A percentile compares a stretch with the other conserved stretches of the same genome.
These are phyloP conservation scores for Zelopaecilomyces penicillatus DNA, from an alignment of 2,329 filamentous ascomycete genomes.

Conservation along the genomic window DNA sequence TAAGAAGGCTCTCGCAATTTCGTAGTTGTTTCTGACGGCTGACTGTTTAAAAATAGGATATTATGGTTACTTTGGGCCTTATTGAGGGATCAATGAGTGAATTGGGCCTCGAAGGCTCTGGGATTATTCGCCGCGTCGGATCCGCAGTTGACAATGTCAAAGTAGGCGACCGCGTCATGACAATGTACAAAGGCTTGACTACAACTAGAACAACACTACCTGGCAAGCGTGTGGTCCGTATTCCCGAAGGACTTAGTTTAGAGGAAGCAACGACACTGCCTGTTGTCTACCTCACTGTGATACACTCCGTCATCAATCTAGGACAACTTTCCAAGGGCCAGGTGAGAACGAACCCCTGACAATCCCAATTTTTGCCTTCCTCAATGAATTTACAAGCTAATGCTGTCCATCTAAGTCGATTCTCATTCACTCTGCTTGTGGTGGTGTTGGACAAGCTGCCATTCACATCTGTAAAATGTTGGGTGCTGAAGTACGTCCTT, in stretches of 20 bases:
- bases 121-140: constrained; percentile 15
- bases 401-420: neutral
- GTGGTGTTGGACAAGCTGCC: constrained; percentile 4
- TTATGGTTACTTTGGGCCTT: constrained; percentile 8
- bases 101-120: constrained; percentile 11
- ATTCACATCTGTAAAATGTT: constrained; percentile 4
- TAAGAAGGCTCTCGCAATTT: neutral
- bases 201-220: no score
- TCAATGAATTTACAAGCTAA: constrained; percentile 11
- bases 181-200: no score
- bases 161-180: constrained; percentile 17
- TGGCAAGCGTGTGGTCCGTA: neutral
- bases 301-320: no score
- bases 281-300: no score
- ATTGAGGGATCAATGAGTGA: constrained; percentile 3
- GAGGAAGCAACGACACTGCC: neutral
- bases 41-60: constrained; percentile 6
- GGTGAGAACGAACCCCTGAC: constrained; percentile 9
- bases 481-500: constrained; percentile 10
- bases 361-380: no score
- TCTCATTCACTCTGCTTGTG: constrained; percentile 5
- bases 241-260: neutral
- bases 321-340: constrained; percentile 9
- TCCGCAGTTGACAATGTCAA: constrained; percentile 7
- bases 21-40: neutral